These are phyloP conservation scores for Bondarzewia mesenterica DNA, from an alignment of 1,284 basidiomycete genomes.

Conservation along the genomic window DNA sequence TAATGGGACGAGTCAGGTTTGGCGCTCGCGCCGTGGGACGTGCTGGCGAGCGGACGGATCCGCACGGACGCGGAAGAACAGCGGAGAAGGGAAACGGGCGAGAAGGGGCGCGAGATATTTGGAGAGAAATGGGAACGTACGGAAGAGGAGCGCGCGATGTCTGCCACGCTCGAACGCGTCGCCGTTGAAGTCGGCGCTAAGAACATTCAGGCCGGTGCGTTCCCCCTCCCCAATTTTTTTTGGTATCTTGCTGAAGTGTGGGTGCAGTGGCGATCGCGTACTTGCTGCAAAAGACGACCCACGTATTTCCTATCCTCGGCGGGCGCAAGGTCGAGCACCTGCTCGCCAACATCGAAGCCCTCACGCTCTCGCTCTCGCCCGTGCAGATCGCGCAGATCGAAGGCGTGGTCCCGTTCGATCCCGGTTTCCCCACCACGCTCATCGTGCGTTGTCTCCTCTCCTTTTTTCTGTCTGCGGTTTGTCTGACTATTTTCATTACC, in stretches of 20 bases:
- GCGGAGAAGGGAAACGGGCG: conserved; percentile 9
- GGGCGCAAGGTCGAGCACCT: conserved; percentile 26
- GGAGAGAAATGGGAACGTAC: conserved; percentile 13
- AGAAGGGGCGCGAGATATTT: conserved; percentile 9
- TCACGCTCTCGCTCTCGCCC: conserved; percentile 19
- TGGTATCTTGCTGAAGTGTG: conserved; percentile 1
- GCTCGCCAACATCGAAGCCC: conserved; percentile 23
- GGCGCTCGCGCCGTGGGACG: conserved; percentile 33
- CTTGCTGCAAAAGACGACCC: conserved; percentile 18
- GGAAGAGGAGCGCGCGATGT: conserved; percentile 13
- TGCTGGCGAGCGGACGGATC: conserved; percentile 29
- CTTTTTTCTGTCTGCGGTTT: background rate
- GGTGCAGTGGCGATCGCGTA: conserved; percentile 10
- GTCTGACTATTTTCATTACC: too few relatives aligned
- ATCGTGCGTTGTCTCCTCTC: background rate
- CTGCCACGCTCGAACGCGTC: conserved; percentile 21
- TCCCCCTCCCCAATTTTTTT: background rate
- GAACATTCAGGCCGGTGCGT: conserved; percentile 20
- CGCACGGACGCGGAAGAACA: conserved; percentile 27
- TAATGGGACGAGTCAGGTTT: too few relatives aligned
- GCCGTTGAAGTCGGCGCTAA: conserved; percentile 31
- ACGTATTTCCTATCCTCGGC: conserved; percentile 26
- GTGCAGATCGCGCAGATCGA: conserved; percentile 19
- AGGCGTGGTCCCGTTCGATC: conserved; percentile 2
- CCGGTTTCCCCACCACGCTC: conserved; percentile 2